Percentiles rank a stretch among this genome's conserved stretches.
phyloP scores from a whole-genome alignment of 2,329 filamentous ascomycete genomes.

The Paracoccidioides lutzii region DNA sequence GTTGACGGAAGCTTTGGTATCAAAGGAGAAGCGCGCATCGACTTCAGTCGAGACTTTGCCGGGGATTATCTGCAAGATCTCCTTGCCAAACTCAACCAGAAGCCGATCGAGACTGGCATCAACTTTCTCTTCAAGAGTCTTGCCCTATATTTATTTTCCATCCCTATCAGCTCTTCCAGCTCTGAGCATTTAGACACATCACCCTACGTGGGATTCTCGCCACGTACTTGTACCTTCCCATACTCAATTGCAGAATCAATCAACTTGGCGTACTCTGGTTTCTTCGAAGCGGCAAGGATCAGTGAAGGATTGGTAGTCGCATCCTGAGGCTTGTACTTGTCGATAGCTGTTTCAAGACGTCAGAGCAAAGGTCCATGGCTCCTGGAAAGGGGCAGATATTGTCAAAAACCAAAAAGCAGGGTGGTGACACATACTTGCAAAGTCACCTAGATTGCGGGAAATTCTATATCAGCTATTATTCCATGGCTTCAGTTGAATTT shows the following conservation, averaged over 20 bases:
- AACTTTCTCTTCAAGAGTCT: constrained; percentile 63
- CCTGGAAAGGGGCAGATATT: not conserved
- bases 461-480: constrained; percentile 18
- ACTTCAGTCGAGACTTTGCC: constrained; percentile 99
- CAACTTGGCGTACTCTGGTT: constrained; percentile 85
- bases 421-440: constrained; percentile 50
- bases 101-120: constrained; percentile 85
- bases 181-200: not conserved
- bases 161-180: not conserved
- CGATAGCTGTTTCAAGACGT: constrained; percentile 58
- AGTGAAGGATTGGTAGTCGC: constrained; percentile 98
- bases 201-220: not conserved
- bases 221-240: constrained; percentile 61
- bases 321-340: constrained; percentile 99
- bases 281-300: constrained; percentile 96
- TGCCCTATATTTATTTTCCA: constrained; percentile 31
- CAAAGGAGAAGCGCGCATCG: constrained; percentile 89
- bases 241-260: constrained; percentile 76
- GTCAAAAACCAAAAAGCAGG: not conserved
- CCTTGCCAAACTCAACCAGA: constrained; percentile 92
- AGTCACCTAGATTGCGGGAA: constrained; percentile 46
- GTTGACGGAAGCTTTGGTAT: constrained; percentile 78
- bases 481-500: constrained; percentile 13
- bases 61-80: constrained; percentile 93
- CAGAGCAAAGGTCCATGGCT: not conserved